Evolutionary conservation across 1,139 yeast genomes (phyloP), one percentile per base, ranked within the genome.

Genomic region (Zygoascus hellenicus): DNA sequence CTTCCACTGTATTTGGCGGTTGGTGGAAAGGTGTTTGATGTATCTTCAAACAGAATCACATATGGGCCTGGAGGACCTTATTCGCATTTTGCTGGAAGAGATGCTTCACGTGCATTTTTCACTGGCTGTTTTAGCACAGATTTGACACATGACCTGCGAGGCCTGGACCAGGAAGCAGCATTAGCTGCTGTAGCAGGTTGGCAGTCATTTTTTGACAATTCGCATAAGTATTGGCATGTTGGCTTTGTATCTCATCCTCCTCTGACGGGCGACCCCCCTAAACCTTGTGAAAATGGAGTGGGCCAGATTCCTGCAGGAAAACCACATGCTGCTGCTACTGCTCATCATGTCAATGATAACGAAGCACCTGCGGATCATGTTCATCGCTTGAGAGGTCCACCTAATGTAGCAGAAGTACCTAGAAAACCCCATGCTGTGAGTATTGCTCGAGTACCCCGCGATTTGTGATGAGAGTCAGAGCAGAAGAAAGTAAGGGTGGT

Each of bases 21-120:
- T 2, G 72, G 81, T 56, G 90, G 90, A 0, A 72, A 71, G 15
- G 51, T 49, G 2, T 86, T 74, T 61, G 95, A 86, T 58, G 95
- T 86, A 2, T 65, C 80, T 2, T 63, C 74, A 0, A 69, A 77
- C n/a, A 67, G 72, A 2, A 65, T 60, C 2, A 67, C 81, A 1
- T 86, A 87, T 61, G 88, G 88, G 0, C 83, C 85, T 0, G 68
- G 71, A 1, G 89, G 89, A 0, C 63, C 81, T 1, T 86, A 86
- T 61, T 62, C 69, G 3, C 67, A 72, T 46, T 77, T 87, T 58
- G 74, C 81, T 19, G 95, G 95, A 0, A 68, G 67, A 42, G 95
- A 87, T 61, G 76, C 80, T 39, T 83, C 92, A 0, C 67, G 95
- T 42, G 88, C 88, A 22, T 81, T 78, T 57, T 83, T 80, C 3